Percentiles rank a stretch among this genome's conserved stretches.
phyloP scores from a whole-genome alignment of 257 asterid genomes.

The Thymus mandschuricus region DNA sequence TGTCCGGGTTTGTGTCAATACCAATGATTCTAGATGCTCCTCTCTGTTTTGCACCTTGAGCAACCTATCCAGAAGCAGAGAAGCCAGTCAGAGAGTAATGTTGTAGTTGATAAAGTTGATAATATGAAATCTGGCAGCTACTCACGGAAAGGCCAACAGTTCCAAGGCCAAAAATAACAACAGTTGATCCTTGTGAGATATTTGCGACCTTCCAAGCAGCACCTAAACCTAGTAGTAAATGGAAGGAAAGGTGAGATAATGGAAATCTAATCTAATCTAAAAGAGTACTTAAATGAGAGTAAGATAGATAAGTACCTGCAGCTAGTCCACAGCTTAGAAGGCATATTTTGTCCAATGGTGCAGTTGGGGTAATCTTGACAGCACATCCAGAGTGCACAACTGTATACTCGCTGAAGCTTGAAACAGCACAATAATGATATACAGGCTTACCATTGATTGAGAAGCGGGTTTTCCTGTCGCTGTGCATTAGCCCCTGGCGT shows the following conservation, averaged over 20 bases:
- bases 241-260: no score
- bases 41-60: conserved; percentile 90
- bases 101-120: conserved; percentile 7
- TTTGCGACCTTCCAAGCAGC: conserved; percentile 99
- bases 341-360: conserved; percentile 91
- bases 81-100: conserved; percentile 4
- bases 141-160: conserved; percentile 98
- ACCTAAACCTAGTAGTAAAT: conserved; percentile 67
- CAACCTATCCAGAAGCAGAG: conserved; percentile 59
- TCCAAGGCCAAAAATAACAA: conserved; percentile 92
- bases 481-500: conserved; percentile 89
- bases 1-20: conserved; percentile 72
- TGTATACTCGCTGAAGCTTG: conserved; percentile 92
- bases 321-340: conserved; percentile 98
- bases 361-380: conserved; percentile 67
- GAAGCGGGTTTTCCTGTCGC: conserved; percentile 84
- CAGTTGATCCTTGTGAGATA: conserved; percentile 77
- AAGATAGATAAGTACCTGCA: conserved; percentile 59
- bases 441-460: conserved; percentile 69
- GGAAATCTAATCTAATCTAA: no score
- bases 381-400: conserved; percentile 98
- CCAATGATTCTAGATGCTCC: conserved; percentile 93
- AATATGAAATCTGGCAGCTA: conserved; percentile 23
- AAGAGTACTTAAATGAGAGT: background rate
- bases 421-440: conserved; percentile 92